Evolutionary conservation across 805 yeast genomes (phyloP).

Genomic region (Danielia oregonensis): DNA sequence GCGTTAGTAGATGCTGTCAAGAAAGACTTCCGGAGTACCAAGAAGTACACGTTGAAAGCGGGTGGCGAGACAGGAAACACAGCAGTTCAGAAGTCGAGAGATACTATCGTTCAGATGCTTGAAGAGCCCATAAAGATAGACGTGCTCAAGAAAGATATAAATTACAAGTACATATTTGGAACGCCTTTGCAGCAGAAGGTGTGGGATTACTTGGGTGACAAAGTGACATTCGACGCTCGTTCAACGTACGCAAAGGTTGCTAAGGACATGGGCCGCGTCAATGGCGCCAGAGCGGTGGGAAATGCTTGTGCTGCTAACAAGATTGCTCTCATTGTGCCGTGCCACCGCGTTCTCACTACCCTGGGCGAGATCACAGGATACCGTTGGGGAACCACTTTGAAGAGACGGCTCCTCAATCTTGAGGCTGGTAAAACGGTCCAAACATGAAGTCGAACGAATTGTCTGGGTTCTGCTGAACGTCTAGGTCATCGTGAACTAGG

Average conservation of each 20-base stretch:
- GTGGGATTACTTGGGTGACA: slow-evolving; percentile 29
- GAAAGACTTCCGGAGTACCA: slow-evolving; percentile 6
- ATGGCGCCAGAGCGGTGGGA: slow-evolving; percentile 37
- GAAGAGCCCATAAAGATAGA: slow-evolving; percentile 5
- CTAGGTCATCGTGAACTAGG: too few relatives aligned
- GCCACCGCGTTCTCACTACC: slow-evolving; percentile 38
- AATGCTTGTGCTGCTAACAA: slow-evolving; percentile 38
- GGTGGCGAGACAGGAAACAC: slow-evolving; percentile 5
- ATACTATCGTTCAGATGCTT: slow-evolving; percentile 4
- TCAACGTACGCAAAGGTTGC: slow-evolving; percentile 33
- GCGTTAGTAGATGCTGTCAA: slow-evolving; percentile 12
- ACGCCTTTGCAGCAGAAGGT: slow-evolving; percentile 35
- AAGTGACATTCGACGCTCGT: slow-evolving; percentile 26
- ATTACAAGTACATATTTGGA: slow-evolving; percentile 31
- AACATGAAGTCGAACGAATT: slow-evolving; percentile 13
- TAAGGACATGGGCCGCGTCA: slow-evolving; percentile 21
- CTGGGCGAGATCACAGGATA: slow-evolving; percentile 33
- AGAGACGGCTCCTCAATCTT: slow-evolving; percentile 15
- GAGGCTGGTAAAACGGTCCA: slow-evolving; percentile 4
- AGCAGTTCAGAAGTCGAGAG: not conserved
- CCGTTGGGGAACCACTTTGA: slow-evolving; percentile 33
- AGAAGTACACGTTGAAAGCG: slow-evolving; percentile 3
- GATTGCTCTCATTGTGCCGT: slow-evolving; percentile 39
- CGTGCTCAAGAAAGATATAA: slow-evolving; percentile 9
- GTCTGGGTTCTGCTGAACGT: too few relatives aligned